Percentiles rank a stretch among this genome's conserved stretches.
Evolutionary conservation across 2,329 filamentous ascomycete genomes (phyloP).

Genomic region (Cephalotrichum gorgonifer): DNA sequence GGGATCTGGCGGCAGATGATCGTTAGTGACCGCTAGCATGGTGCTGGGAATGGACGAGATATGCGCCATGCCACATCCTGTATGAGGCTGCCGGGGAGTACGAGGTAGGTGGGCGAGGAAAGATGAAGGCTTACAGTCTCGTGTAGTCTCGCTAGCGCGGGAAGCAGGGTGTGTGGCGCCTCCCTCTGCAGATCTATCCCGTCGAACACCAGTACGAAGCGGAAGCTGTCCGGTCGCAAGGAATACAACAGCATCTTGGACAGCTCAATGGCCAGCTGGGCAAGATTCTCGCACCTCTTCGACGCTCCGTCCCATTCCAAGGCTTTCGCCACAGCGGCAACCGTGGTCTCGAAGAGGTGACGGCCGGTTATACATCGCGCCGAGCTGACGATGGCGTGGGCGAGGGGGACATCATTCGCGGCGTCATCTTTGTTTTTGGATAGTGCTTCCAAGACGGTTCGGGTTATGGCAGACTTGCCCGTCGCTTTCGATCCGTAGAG

Average conservation of each 20-base stretch:
- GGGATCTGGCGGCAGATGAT: slow-evolving; percentile 63
- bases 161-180: slow-evolving; percentile 64
- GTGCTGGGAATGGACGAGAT: background rate
- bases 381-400: slow-evolving; percentile 45
- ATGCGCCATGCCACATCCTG: no score
- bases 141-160: slow-evolving; percentile 70
- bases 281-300: slow-evolving; percentile 68
- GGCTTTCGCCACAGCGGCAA: slow-evolving; percentile 47
- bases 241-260: slow-evolving; percentile 47
- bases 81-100: no score
- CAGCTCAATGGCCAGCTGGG: slow-evolving; percentile 65
- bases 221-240: slow-evolving; percentile 26
- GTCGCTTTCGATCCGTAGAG: slow-evolving; percentile 79
- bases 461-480: slow-evolving; percentile 63
- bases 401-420: slow-evolving; percentile 23
- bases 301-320: slow-evolving; percentile 37
- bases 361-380: slow-evolving; percentile 10
- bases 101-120: background rate
- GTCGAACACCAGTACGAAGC: slow-evolving; percentile 79
- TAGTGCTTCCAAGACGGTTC: background rate
- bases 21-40: background rate
- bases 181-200: slow-evolving; percentile 79
- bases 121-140: slow-evolving; percentile 53
- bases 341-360: slow-evolving; percentile 44
- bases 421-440: background rate